Percentiles rank a stretch among this genome's conserved stretches.
Evolutionary conservation across 208 protist genomes (phyloP).

Genomic region (Trypanosoma avium): DNA sequence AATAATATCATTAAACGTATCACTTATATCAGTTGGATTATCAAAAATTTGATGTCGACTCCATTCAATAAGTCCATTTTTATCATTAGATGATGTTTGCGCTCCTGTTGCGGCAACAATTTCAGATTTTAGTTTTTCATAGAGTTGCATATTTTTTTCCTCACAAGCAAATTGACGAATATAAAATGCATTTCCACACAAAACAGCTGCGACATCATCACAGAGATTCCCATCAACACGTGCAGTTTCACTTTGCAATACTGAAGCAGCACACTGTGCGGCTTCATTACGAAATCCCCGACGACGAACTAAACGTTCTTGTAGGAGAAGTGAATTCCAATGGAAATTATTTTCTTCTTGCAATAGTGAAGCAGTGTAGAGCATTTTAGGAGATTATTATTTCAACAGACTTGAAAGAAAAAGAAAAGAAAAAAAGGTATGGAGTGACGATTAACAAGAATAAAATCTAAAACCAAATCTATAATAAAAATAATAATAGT

Average conservation of each 20-base stretch:
- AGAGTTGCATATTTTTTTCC: conserved; percentile 54
- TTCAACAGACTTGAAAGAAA: not conserved
- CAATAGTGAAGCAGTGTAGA: no score
- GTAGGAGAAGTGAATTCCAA: conserved; percentile 50
- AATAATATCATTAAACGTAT: conserved; percentile 83
- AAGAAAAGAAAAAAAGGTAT: conserved; percentile 10
- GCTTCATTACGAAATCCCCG: conserved; percentile 70
- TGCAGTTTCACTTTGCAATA: conserved; percentile 70
- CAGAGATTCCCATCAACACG: conserved; percentile 70
- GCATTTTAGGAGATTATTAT: not conserved
- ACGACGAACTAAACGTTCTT: conserved; percentile 35
- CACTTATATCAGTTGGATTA: conserved; percentile 81
- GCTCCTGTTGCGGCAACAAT: conserved; percentile 66
- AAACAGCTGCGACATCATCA: conserved; percentile 64
- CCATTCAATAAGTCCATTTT: conserved; percentile 90
- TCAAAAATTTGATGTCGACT: conserved; percentile 92
- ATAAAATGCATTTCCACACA: conserved; percentile 85
- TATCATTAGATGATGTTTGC: conserved; percentile 44
- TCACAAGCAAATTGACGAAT: conserved; percentile 81
- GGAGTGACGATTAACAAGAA: not conserved
- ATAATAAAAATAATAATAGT: not conserved
- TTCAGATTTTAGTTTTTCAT: conserved; percentile 70
- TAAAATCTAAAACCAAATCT: not conserved
- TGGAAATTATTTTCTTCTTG: no score
- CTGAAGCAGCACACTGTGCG: conserved; percentile 48